Conservation (phyloP, 768 basidiomycete genomes). For the Clitopilus hobsonii region DNA sequence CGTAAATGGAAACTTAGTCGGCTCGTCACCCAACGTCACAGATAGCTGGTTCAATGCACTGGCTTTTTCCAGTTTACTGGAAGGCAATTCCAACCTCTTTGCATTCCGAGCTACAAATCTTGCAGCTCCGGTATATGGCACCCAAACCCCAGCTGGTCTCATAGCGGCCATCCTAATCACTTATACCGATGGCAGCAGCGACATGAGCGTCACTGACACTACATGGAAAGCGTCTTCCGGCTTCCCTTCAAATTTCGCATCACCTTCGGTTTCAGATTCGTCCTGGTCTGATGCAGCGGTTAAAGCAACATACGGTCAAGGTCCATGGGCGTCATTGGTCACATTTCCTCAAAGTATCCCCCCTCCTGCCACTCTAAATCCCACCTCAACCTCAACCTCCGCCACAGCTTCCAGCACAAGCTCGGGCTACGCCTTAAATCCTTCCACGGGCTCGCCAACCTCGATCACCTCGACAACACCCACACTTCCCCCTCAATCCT, state of each 20-base stretch:
- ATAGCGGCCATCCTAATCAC: conserved; percentile 15
- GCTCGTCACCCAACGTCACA: conserved; percentile 13
- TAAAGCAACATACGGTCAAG: conserved; percentile 18
- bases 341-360: conserved; percentile 10
- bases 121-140: conserved; percentile 12
- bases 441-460: too few species aligned
- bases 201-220: conserved; percentile 15
- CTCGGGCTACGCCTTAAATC: too few species aligned
- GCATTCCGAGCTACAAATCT: conserved; percentile 18
- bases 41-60: conserved; percentile 18
- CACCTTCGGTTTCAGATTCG: conserved; percentile 14
- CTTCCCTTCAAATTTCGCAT: conserved; percentile 20
- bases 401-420: conserved; percentile 14
- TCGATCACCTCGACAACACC: too few species aligned
- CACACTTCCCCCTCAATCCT: too few species aligned
- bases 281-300: conserved; percentile 16
- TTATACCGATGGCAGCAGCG: conserved; percentile 18
- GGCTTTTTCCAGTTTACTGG: conserved; percentile 13
- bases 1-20: conserved; percentile 19
- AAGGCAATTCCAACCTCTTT: conserved; percentile 13
- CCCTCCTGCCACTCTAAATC: conserved; percentile 11
- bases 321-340: conserved; percentile 21
- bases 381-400: conserved; percentile 24
- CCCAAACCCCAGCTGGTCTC: conserved; percentile 17
- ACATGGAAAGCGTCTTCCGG: conserved; percentile 18